Base-by-base conservation (phyloP, 495 filamentous ascomycete species). In the Cladorrhinum samala region DNA sequence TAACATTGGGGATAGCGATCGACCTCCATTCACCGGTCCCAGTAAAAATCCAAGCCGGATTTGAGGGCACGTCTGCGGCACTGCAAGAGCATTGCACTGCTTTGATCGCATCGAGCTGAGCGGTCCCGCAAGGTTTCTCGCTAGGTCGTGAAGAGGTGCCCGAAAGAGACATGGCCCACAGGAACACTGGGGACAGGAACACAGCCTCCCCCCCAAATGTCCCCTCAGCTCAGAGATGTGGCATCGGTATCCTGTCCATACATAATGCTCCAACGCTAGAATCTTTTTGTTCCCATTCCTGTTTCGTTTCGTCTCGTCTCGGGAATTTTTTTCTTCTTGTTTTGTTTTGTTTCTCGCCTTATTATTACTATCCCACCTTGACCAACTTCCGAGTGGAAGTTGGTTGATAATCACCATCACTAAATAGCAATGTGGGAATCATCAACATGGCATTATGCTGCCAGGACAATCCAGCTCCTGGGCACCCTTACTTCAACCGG, bases 391-490 rank as follows among this genome's bases (percentile, higher is more conserved):
- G 2, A 49, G 50, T 39, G 58, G 56, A 54, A 56, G 43, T 52
- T 30, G 49, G 52, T 21, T 9, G 23, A 49, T 5, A 27, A 21
- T 11, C 36, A 24, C 46, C 17, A 27, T 52, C 58, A 55, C 49
- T 44, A 20, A 72, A 69, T 67, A 65, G 59, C 41, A 33, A 33
- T 33, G 27, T 68, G 58, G 68, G 38, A 52, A 41, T 49, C 59
- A 20, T 59, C 66, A 33, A 53, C 51, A 64, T 71, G 69, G 68
- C 66, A 69, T 47, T 55, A 62, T 14, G 52, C 67, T 30, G 54
- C 56, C 50, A 60, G 72, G 40, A 40, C 60, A 7, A 55, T 65
- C 38, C 70, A 73, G 57, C 44, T 69, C 18, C 13, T 57, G 25
- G 64, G 54, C 1, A 56, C 63, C 18, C 52, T 73, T 13, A 46